Conservation (phyloP, 495 filamentous ascomycete species). For the Cladorrhinum samala region DNA sequence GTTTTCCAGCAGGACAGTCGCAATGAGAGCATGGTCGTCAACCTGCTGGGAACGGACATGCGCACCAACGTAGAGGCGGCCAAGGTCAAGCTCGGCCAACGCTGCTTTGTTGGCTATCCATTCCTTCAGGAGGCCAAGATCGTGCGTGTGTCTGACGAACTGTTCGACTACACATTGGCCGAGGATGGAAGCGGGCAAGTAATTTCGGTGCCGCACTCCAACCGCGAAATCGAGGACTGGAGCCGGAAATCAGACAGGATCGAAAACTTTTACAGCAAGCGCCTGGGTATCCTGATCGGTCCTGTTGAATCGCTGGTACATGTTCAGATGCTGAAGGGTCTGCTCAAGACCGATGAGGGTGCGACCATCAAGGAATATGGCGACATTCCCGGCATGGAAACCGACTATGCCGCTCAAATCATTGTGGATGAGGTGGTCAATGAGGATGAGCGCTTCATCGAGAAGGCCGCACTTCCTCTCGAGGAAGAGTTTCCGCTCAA, state of each 20-base stretch:
- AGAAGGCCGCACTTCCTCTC: conserved; percentile 75
- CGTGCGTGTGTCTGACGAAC: conserved; percentile 80
- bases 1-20: conserved; percentile 97
- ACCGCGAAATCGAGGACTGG: conserved; percentile 76
- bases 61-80: conserved; percentile 65
- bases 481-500: conserved; percentile 86
- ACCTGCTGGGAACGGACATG: conserved; percentile 64
- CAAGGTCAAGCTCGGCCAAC: conserved; percentile 72
- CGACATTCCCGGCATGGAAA: conserved; percentile 80
- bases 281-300: conserved; percentile 82
- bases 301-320: conserved; percentile 82
- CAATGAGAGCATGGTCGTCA: conserved; percentile 94
- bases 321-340: conserved; percentile 85
- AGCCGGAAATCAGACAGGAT: conserved; percentile 77
- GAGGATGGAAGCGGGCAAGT: conserved; percentile 54
- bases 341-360: conserved; percentile 85
- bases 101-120: conserved; percentile 89
- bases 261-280: conserved; percentile 80
- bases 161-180: conserved; percentile 76
- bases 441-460: conserved; percentile 88
- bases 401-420: conserved; percentile 83
- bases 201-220: conserved; percentile 61
- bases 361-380: conserved; percentile 91
- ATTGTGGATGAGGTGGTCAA: conserved; percentile 87
- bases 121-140: conserved; percentile 94